These are phyloP conservation scores for Phtheirospermum japonicum DNA, from an alignment of 257 asterid genomes.

Conservation along the genomic window DNA sequence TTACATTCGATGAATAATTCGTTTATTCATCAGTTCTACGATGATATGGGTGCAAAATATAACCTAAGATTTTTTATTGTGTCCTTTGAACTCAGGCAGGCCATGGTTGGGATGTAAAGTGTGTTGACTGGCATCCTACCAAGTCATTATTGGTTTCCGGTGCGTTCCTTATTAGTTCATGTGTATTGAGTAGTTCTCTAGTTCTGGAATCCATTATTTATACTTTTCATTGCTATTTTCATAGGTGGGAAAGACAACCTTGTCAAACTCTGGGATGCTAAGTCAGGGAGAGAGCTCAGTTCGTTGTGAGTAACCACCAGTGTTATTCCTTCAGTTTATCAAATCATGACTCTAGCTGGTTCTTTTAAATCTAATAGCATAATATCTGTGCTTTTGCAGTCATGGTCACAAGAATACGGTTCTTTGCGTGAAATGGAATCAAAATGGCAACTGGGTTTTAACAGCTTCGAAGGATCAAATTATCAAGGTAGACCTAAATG, in stretches of 20 bases:
- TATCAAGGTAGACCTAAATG: slow-evolving; percentile 59
- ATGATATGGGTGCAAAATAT: slow-evolving; percentile 32
- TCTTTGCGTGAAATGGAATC: slow-evolving; percentile 91
- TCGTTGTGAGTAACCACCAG: slow-evolving; percentile 65
- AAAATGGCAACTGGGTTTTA: slow-evolving; percentile 95
- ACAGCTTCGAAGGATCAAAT: slow-evolving; percentile 97
- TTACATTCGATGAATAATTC: background rate
- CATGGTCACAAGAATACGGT: slow-evolving; percentile 97
- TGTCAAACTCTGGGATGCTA: slow-evolving; percentile 99
- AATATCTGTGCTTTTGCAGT: slow-evolving; percentile 47
- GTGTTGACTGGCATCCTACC: slow-evolving; percentile 99
- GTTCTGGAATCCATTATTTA: slow-evolving; percentile 17
- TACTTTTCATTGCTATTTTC: slow-evolving; percentile 31
- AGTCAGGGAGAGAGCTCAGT: slow-evolving; percentile 86
- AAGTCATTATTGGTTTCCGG: slow-evolving; percentile 95
- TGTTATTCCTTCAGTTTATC: slow-evolving; percentile 10
- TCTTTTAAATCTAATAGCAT: slow-evolving; percentile 25
- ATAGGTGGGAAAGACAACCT: slow-evolving; percentile 98
- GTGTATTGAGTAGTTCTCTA: background rate
- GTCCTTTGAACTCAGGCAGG: slow-evolving; percentile 98
- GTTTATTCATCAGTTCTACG: background rate
- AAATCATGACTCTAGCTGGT: slow-evolving; percentile 11
- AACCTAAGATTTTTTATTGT: slow-evolving; percentile 52
- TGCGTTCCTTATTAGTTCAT: slow-evolving; percentile 33
- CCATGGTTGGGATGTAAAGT: slow-evolving; percentile 99